Percentiles rank a stretch among this genome's conserved stretches.
These are phyloP conservation scores for Saksenaea vasiformis DNA, from an alignment of 371 early-diverging fungal genomes.

Conservation along the genomic window DNA sequence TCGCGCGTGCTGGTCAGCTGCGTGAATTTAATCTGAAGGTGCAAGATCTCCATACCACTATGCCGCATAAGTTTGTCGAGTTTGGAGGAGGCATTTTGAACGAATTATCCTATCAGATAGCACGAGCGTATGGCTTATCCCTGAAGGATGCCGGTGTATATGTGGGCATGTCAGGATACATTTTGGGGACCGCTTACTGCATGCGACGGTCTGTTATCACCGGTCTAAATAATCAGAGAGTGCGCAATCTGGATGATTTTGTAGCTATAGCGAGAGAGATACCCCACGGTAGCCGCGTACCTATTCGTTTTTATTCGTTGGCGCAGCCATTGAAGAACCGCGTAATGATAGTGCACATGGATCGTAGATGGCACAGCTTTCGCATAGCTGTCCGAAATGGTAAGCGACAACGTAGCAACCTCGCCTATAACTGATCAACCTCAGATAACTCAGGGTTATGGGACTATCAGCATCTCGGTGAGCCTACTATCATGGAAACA, in stretches of 20 bases:
- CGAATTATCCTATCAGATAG: slow-evolving; percentile 86
- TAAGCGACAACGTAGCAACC: slow-evolving; percentile 25
- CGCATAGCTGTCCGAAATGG: slow-evolving; percentile 80
- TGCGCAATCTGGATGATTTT: slow-evolving; percentile 80
- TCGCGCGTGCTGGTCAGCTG: slow-evolving; percentile 72
- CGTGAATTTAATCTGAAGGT: slow-evolving; percentile 53
- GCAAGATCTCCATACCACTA: slow-evolving; percentile 78
- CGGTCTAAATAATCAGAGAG: slow-evolving; percentile 67
- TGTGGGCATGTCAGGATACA: slow-evolving; percentile 74
- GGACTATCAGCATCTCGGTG: slow-evolving; percentile 66
- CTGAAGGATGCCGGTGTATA: slow-evolving; percentile 80
- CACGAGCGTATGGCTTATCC: slow-evolving; percentile 67
- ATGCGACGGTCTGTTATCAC: slow-evolving; percentile 66
- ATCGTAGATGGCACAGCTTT: slow-evolving; percentile 84
- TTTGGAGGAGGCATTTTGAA: slow-evolving; percentile 86
- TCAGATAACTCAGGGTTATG: slow-evolving; percentile 77
- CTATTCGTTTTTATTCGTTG: slow-evolving; percentile 75
- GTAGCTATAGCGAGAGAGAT: slow-evolving; percentile 61
- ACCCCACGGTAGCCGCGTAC: slow-evolving; percentile 78
- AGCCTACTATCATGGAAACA: slow-evolving; percentile 23
- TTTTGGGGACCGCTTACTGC: slow-evolving; percentile 61
- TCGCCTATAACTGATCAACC: neutral
- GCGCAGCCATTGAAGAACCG: slow-evolving; percentile 64
- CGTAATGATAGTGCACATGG: slow-evolving; percentile 75
- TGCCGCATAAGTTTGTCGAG: slow-evolving; percentile 75